Evolutionary conservation across 208 protist species (phyloP), one percentile per base, ranked within the genome.

Genomic region (Trypanosoma melophagium): DNA sequence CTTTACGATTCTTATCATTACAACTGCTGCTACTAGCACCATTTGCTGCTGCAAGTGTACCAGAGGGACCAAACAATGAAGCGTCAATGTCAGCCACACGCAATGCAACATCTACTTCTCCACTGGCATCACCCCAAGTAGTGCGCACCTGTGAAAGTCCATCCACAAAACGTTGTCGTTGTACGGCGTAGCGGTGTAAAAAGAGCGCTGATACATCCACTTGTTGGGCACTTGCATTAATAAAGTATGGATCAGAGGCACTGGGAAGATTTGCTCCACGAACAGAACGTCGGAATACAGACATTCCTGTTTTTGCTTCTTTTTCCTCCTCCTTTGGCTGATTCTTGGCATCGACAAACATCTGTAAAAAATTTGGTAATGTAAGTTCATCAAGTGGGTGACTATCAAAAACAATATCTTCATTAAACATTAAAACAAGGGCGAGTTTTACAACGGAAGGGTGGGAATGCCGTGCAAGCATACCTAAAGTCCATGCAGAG

Each of bases 351-450:
- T 97, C 89, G 2, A 95, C 89, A 61, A 95, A 95, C 84, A 95
- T 93, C 58, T 92, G 79, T 17, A 94, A 71, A 69, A 97, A 97
- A 70, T 95, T 94, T 24, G 79, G 61, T 47, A 86, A 64, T 0
- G 89, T 94, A 71, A 97, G 88, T 66, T 95, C 92, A 63, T 97
- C 92, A n/a, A 97, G 79, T 16, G 92, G 92, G 69, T 97, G 89
- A 45, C 80, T 79, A 65, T 94, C 89, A 69, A 95, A 95, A 57
- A 93, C 81, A 54, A 94, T 86, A 44, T 94, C 87, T 67, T 97
- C 87, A 44, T 84, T 80, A 62, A 94, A 91, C 45, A 94, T 74
- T 9, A 97, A 74, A 70, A 93, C 76, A 38, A 94, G 79, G 4
- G 93, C 89, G 14, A 97, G 80, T 76, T 89, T 88, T 49, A 93